Evolutionary conservation across 805 yeast genomes (phyloP).

Genomic region (Metschnikowia gruessii): DNA sequence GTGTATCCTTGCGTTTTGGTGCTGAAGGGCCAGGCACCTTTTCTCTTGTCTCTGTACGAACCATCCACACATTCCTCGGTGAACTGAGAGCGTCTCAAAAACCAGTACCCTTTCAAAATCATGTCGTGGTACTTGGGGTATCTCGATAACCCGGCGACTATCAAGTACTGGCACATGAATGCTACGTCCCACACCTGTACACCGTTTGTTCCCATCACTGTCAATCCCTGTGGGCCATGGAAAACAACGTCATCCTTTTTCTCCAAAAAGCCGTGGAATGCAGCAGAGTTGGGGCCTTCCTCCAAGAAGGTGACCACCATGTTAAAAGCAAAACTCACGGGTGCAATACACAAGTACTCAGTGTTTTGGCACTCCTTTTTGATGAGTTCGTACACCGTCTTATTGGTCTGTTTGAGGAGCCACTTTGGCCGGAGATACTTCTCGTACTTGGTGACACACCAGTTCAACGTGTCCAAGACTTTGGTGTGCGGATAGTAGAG

Average conservation of each 20-base stretch:
- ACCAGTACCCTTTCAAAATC: constrained; percentile 64
- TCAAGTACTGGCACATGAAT: constrained; percentile 80
- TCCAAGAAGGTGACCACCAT: constrained; percentile 66
- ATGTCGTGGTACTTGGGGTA: constrained; percentile 60
- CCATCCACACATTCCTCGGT: constrained; percentile 74
- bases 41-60: constrained; percentile 75
- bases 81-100: constrained; percentile 80
- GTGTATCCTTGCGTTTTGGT: constrained; percentile 96
- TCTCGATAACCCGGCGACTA: constrained; percentile 75
- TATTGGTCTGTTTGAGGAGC: constrained; percentile 53
- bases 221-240: constrained; percentile 87
- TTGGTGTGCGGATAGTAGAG: constrained; percentile 89
- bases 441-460: constrained; percentile 61
- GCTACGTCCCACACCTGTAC: constrained; percentile 97
- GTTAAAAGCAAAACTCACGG: constrained; percentile 85
- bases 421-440: constrained; percentile 72
- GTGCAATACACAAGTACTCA: constrained; percentile 83
- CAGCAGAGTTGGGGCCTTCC: constrained; percentile 65
- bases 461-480: constrained; percentile 60
- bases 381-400: constrained; percentile 58
- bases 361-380: constrained; percentile 77
- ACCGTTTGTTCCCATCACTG: constrained; percentile 96
- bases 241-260: constrained; percentile 75
- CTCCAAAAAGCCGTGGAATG: constrained; percentile 51
- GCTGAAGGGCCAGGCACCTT: constrained; percentile 95